Base-by-base conservation (phyloP, 2,329 filamentous ascomycete species). In the Aspergillus ochraceus region DNA sequence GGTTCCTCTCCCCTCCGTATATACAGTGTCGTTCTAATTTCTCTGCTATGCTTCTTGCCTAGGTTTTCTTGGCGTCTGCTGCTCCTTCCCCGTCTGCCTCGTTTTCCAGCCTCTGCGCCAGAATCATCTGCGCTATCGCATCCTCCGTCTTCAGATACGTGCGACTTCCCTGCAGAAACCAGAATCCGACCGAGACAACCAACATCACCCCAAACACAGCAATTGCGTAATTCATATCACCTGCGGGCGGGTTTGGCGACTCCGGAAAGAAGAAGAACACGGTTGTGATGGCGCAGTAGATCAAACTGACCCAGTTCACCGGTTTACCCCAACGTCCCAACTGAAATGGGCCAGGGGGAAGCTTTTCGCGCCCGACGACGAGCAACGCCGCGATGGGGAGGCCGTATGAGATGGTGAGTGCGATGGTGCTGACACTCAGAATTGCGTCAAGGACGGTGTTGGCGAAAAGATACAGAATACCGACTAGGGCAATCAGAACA, bases 221-320 rank as follows among this genome's bases (percentile, higher is more conserved):
- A 63, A 85, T 84, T 6, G 83, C 83, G 66, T 80, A 85, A 67
- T 85, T 85, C 83, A 85, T 85, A 61, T 85, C 81, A 17, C 73
- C 71, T 0, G 74, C 67, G 0, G 75, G 61, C 0, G 83, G 82
- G 54, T 77, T 76, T 0, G 82, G 83, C 0, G 61, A 62, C 0
- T 69, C 69, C 0, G 83, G 83, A 63, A 85, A 85, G 69, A 85
- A 81, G 76, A 84, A 85, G 67, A 85, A 84, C 17, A 85, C 74
- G 0, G 81, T 83, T 3, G 82, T 84, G 47, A 85, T 66, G 51
- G 65, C 68, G 67, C 82, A 84, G 69, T 84, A 85, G 5, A 83
- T 65, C n/a, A 84, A 67, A 2, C 81, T 82, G 32, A 84, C 63
- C 74, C 77, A 80, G 68, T 84, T 83, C 56, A 78, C 60, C 1